A percentile compares a stretch with the other conserved stretches of the same genome.
Evolutionary conservation across 345 rosid genomes (phyloP).

Genomic region (Excoecaria cochinchinensis): DNA sequence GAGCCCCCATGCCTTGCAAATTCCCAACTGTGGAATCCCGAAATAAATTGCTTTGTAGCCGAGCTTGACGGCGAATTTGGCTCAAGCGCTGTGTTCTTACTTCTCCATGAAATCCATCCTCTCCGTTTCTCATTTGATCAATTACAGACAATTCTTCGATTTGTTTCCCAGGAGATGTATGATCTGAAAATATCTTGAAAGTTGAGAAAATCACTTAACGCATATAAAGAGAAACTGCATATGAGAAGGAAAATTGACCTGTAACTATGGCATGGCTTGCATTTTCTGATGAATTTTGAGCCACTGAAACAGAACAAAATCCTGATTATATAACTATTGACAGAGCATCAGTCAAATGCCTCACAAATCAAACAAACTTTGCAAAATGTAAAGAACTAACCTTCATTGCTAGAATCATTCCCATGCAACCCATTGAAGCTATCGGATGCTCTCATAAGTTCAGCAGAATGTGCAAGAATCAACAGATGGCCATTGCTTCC

Average conservation of each 20-base stretch:
- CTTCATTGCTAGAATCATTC: not conserved
- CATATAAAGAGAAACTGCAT: not conserved
- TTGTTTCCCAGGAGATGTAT: not conserved
- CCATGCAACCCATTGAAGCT: not conserved
- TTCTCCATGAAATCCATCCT: not conserved
- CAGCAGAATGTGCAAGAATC: conserved; percentile 29
- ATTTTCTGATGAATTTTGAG: not conserved
- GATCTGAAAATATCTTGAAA: not conserved
- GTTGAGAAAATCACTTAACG: not conserved
- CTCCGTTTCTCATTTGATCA: not conserved
- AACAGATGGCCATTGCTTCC: conserved; percentile 12
- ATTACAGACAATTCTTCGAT: not conserved
- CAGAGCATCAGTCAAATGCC: not conserved
- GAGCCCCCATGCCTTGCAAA: not conserved
- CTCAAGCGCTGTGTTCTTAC: not conserved
- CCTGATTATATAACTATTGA: not conserved
- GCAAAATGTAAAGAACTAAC: conserved; percentile 1
- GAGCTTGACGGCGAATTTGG: conserved; percentile 6
- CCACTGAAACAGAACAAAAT: not conserved
- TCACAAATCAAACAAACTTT: not conserved
- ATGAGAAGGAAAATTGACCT: not conserved
- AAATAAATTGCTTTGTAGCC: not conserved
- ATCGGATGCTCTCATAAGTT: conserved; percentile 20
- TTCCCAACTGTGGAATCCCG: not conserved
- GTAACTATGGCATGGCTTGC: not conserved